Base-by-base conservation (phyloP, 306 rosid genomes). In the Rosa persica region DNA sequence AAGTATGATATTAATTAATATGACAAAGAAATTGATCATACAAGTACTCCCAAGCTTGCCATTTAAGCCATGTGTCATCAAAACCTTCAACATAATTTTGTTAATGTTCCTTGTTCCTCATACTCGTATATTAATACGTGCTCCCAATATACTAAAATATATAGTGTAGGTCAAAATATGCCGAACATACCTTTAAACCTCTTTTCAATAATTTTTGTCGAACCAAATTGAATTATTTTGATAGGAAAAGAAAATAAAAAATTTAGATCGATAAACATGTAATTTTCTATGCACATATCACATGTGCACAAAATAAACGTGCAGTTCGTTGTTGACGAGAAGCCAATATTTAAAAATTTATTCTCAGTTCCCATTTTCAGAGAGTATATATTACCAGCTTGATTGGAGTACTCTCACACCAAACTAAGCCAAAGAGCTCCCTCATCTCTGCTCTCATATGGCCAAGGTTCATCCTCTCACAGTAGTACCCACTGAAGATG, bases 401-500 rank as follows among this genome's bases (percentile, higher is more conserved):
- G 11, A 25, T 36, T 57, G 44, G 2, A 38, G 25, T 8, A 17
- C 46, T 36, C 70, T 17, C n/a, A 5, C 70, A 17, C n/a, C 70
- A 65, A 65, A 15, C 22, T 7, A 65, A 65, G 46, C 70, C 70
- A 65, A 36, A 17, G 46, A 36, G 15, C 43, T 13, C 70, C 38
- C 70, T 66, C 15, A 36, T 66, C 46, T 38, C 25, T 38, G 23
- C 70, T 38, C 70, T 38, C 46, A 66, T 38, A 66, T 82, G 82
- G 72, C 66, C 75, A 78, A 48, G 65, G 82, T 82, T 82, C 79
- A 73, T 78, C 82, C 82, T 23, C 65, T 82, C 34, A 8, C 48
- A 49, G 8, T 36, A 6, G 23, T 34, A 19, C 67, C 25, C 65
- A 60, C 40, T 62, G 79, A 57, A 51, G 34, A 55, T 13, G 60